Conservation (phyloP, 1,284 basidiomycete species). For the Rhodotorula glutinis region DNA sequence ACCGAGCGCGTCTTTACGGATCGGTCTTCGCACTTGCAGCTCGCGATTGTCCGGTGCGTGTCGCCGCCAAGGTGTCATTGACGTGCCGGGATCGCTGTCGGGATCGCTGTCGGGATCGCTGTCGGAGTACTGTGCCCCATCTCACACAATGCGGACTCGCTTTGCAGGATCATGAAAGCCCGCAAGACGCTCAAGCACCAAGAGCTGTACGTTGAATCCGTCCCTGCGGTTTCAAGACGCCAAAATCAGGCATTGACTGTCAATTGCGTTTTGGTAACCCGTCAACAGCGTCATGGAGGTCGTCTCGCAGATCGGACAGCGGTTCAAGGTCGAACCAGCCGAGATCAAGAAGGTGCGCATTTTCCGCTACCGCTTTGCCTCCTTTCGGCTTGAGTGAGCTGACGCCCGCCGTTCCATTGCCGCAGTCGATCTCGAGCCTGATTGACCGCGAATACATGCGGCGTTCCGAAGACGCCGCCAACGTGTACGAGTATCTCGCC, state of each 20-base stretch:
- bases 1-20: conserved; percentile 81
- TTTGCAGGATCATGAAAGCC: conserved; percentile 72
- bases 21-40: conserved; percentile 79
- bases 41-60: conserved; percentile 73
- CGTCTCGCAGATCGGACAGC: conserved; percentile 66
- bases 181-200: conserved; percentile 76
- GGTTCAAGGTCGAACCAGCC: conserved; percentile 61
- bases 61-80: too few relatives aligned
- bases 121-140: too few relatives aligned
- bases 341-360: conserved; percentile 68
- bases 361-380: background rate
- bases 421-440: conserved; percentile 64
- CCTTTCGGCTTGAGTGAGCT: background rate
- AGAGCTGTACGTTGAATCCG: conserved; percentile 54
- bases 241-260: background rate
- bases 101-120: too few relatives aligned
- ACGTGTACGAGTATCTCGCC: conserved; percentile 73
- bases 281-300: conserved; percentile 49
- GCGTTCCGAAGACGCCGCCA: conserved; percentile 67
- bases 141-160: too few relatives aligned
- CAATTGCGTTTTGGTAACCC: background rate
- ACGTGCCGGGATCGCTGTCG: too few relatives aligned
- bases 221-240: too few relatives aligned
- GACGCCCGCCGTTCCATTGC: background rate
- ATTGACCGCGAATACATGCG: conserved; percentile 83